These are phyloP conservation scores for Lichina pygmaea DNA, from an alignment of 495 filamentous ascomycete species.

Conservation along the genomic window DNA sequence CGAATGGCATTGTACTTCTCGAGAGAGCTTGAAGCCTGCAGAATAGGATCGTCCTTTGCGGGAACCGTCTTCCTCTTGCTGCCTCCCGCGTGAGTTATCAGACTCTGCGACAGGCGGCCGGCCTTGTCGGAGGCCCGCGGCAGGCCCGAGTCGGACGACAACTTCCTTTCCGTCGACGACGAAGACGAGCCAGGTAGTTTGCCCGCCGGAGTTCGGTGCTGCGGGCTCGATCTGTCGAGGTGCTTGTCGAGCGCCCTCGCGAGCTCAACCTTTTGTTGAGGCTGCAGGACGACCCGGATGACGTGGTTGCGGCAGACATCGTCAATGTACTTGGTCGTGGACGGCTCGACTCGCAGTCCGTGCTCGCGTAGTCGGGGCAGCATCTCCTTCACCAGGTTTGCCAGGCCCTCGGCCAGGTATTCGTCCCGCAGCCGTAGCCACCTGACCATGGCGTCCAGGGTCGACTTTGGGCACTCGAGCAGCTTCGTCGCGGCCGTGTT, in stretches of 20 bases:
- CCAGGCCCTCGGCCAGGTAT: slow-evolving; percentile 50
- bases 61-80: no score
- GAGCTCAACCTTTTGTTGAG: slow-evolving; percentile 57
- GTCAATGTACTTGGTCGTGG: slow-evolving; percentile 32
- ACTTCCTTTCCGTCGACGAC: no score
- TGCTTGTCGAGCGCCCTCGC: slow-evolving; percentile 56
- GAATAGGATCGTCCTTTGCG: no score
- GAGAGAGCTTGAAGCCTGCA: no score
- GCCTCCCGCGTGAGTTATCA: no score
- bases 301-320: slow-evolving; percentile 26
- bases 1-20: no score
- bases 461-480: slow-evolving; percentile 29
- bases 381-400: slow-evolving; percentile 40
- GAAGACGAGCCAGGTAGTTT: no score
- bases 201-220: background rate
- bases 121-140: no score
- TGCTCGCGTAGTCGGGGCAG: slow-evolving; percentile 43
- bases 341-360: slow-evolving; percentile 34
- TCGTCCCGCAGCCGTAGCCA: slow-evolving; percentile 68
- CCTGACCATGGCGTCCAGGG: slow-evolving; percentile 42
- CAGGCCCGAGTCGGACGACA: no score
- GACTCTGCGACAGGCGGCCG: no score
- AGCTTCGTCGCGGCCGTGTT: slow-evolving; percentile 20
- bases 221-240: slow-evolving; percentile 12
- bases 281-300: slow-evolving; percentile 43